These are phyloP conservation scores for Plasmodium falciparum DNA, from an alignment of 169 alveolate species.

Conservation along the genomic window DNA sequence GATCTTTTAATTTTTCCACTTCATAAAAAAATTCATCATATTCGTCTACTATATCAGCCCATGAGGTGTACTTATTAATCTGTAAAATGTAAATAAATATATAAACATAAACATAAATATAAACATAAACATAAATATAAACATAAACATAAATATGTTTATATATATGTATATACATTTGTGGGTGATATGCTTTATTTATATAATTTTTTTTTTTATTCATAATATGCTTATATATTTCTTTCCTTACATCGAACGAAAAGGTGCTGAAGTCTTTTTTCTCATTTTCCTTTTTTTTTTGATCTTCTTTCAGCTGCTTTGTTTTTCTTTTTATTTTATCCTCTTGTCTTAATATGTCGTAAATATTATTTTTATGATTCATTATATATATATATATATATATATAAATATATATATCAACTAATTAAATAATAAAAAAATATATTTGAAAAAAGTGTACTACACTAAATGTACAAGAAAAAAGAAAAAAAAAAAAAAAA, in stretches of 20 bases:
- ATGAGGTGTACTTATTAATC: conserved; percentile 57
- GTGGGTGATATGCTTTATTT: no score
- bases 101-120: neutral
- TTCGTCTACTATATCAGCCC: conserved; percentile 63
- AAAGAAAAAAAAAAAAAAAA: no score
- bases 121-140: neutral
- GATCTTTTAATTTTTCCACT: conserved; percentile 34
- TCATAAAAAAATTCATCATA: conserved; percentile 67
- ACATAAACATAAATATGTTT: neutral
- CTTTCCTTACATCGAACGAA: conserved; percentile 39
- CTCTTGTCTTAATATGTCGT: conserved; percentile 41
- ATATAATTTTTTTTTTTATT: no score
- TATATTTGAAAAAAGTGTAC: no score
- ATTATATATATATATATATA: neutral
- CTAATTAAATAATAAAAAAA: no score
- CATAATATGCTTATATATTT: neutral
- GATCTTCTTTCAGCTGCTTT: conserved; percentile 43
- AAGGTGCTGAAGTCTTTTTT: conserved; percentile 33
- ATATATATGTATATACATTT: neutral
- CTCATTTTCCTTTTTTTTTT: conserved; percentile 51
- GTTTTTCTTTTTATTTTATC: conserved; percentile 55
- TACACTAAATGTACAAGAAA: no score
- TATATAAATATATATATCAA: no score
- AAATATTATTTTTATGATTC: conserved; percentile 44
- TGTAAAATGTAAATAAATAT: neutral